Conservation (phyloP, 805 yeast genomes). For the Sporopachydermia quercuum region DNA sequence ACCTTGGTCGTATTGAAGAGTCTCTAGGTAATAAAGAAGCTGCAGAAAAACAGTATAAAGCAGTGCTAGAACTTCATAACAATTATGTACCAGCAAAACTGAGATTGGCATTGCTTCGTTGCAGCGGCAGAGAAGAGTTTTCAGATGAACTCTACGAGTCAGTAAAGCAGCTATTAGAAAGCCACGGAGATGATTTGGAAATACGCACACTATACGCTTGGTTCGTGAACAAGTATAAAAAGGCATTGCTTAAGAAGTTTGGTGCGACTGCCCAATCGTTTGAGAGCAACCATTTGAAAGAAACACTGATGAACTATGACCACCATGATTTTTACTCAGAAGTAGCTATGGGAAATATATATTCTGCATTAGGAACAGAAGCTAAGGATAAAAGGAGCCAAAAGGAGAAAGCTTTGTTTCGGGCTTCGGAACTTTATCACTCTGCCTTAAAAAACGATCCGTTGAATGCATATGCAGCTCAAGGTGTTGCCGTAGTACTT, state of each 20-base stretch:
- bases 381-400: constrained; percentile 64
- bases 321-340: constrained; percentile 85
- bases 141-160: constrained; percentile 29
- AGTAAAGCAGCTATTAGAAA: constrained; percentile 36
- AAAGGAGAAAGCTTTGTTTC: constrained; percentile 57
- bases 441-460: constrained; percentile 80
- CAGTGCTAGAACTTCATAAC: constrained; percentile 46
- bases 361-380: constrained; percentile 39
- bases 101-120: constrained; percentile 48
- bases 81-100: constrained; percentile 61
- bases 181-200: constrained; percentile 52
- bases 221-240: constrained; percentile 39
- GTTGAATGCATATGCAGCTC: constrained; percentile 87
- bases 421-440: constrained; percentile 86
- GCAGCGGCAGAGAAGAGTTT: constrained; percentile 29
- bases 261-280: constrained; percentile 38
- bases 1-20: constrained; percentile 66
- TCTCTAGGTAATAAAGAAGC: constrained; percentile 21
- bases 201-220: constrained; percentile 87
- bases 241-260: constrained; percentile 22
- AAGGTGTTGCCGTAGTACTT: constrained; percentile 86
- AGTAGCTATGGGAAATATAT: constrained; percentile 79
- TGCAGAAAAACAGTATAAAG: constrained; percentile 33
- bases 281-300: constrained; percentile 72
- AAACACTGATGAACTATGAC: constrained; percentile 66